Evolutionary conservation across 345 rosid species (phyloP).

Genomic region (Eucalyptus urophylla): DNA sequence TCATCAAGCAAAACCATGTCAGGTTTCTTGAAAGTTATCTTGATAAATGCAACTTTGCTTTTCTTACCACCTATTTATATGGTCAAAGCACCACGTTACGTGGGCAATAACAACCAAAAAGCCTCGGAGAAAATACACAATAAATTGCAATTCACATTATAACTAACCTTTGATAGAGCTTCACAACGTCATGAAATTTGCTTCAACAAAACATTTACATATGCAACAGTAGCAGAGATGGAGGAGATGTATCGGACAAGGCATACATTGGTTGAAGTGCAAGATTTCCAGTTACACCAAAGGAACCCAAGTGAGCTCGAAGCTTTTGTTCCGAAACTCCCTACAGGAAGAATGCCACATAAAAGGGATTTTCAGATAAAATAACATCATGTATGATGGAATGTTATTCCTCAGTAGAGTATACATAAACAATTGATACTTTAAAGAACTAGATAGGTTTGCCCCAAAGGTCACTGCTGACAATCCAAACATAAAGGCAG

Average conservation of each 20-base stretch:
- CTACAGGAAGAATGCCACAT: background rate
- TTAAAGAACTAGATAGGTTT: background rate
- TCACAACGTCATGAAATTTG: background rate
- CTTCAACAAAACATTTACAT: background rate
- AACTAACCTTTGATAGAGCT: background rate
- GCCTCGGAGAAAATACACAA: background rate
- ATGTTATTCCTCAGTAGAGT: background rate
- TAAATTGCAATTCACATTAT: background rate
- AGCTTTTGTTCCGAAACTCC: background rate
- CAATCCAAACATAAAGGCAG: background rate
- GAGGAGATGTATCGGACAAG: background rate
- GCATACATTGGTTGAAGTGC: background rate
- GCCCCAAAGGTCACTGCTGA: accelerated
- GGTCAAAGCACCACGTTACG: background rate
- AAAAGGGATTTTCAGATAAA: background rate
- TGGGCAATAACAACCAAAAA: background rate
- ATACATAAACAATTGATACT: background rate
- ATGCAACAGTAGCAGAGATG: background rate
- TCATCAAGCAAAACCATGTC: background rate
- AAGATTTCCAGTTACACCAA: accelerated
- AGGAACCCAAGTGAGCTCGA: background rate
- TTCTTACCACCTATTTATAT: background rate
- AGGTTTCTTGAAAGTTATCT: background rate
- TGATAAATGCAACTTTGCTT: background rate
- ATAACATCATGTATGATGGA: background rate